These are phyloP conservation scores for Camelina sativa DNA, from an alignment of 345 rosid species.

Conservation along the genomic window DNA sequence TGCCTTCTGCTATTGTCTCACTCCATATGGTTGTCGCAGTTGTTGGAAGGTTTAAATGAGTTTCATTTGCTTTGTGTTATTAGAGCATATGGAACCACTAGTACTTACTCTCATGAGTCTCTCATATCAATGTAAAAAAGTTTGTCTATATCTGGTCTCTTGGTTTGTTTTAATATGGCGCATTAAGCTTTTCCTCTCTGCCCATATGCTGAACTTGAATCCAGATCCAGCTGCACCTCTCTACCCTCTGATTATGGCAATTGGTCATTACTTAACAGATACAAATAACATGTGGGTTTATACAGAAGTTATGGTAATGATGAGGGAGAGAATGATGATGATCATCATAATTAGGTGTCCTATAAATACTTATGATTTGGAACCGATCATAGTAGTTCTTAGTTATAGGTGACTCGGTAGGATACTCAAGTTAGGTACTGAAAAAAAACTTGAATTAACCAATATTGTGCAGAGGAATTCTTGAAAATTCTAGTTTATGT, in stretches of 20 bases:
- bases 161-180: no score
- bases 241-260: neutral
- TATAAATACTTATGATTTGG: conserved; percentile 19
- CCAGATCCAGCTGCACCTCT: neutral
- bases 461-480: neutral
- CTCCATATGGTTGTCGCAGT: neutral
- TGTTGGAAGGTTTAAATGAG: neutral
- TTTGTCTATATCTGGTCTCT: neutral
- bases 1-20: neutral
- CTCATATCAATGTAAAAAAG: neutral
- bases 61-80: neutral
- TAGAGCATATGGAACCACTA: neutral
- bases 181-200: no score
- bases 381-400: conserved; percentile 38
- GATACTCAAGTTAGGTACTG: conserved; percentile 56
- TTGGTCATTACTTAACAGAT: neutral
- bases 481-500: no score
- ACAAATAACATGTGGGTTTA: no score
- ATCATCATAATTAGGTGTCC: conserved; percentile 26
- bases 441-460: conserved; percentile 51
- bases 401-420: conserved; percentile 64
- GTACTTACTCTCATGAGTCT: neutral
- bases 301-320: neutral
- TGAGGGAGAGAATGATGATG: neutral
- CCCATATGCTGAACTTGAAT: no score